phyloP scores from a whole-genome alignment of 768 basidiomycete species.

The Suillus tomentosus region DNA sequence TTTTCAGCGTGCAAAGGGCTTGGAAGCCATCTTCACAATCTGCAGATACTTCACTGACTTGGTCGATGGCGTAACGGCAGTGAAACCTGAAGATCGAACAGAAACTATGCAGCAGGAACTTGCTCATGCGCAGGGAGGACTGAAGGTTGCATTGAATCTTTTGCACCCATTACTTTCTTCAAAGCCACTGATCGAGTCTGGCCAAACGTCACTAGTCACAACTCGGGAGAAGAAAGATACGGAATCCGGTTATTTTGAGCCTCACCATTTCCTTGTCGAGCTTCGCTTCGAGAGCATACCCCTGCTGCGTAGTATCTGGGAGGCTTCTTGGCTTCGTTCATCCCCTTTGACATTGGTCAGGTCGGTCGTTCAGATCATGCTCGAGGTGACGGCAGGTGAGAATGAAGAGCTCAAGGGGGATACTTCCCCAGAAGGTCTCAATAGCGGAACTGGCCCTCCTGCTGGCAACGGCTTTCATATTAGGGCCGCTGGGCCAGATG shows the following conservation, averaged over 20 bases:
- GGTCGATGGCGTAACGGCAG: slow-evolving; percentile 54
- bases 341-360: slow-evolving; percentile 76
- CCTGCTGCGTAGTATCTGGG: slow-evolving; percentile 72
- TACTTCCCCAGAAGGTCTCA: slow-evolving; percentile 36
- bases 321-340: slow-evolving; percentile 76
- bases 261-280: slow-evolving; percentile 84
- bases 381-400: slow-evolving; percentile 82
- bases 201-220: slow-evolving; percentile 72
- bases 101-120: slow-evolving; percentile 63
- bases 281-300: slow-evolving; percentile 74
- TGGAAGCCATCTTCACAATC: slow-evolving; percentile 64
- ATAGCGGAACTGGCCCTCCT: slow-evolving; percentile 32
- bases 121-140: slow-evolving; percentile 73
- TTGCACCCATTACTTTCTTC: slow-evolving; percentile 76
- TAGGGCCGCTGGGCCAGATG: slow-evolving; percentile 59
- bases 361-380: slow-evolving; percentile 71
- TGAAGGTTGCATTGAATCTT: slow-evolving; percentile 81
- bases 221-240: slow-evolving; percentile 80
- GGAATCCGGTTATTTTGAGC: slow-evolving; percentile 79
- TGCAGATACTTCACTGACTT: slow-evolving; percentile 54
- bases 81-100: slow-evolving; percentile 58
- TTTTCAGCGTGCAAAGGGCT: slow-evolving; percentile 71
- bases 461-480: slow-evolving; percentile 35
- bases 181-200: slow-evolving; percentile 81
- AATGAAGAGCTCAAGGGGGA: slow-evolving; percentile 69